These are phyloP conservation scores for Physaria fendleri DNA, from an alignment of 345 rosid species.

Conservation along the genomic window DNA sequence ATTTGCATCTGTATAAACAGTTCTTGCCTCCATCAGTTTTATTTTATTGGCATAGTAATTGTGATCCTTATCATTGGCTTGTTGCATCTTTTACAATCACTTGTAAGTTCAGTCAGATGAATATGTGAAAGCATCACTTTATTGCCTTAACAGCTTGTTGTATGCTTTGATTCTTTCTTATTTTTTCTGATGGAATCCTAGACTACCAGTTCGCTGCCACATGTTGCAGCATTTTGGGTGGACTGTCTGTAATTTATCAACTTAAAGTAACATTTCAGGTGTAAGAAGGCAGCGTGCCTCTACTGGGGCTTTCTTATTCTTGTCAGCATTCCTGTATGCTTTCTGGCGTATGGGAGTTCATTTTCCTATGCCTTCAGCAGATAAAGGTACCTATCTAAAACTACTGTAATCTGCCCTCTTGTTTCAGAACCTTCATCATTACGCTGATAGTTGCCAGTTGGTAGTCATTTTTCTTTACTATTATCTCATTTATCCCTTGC, in stretches of 20 bases:
- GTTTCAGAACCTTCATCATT: neutral
- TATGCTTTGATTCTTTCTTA: neutral
- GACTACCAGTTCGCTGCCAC: neutral
- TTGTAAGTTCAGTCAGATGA: neutral
- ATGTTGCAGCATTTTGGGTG: neutral
- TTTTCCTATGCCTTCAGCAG: slow-evolving; percentile 90
- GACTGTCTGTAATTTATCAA: neutral
- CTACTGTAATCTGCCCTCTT: neutral
- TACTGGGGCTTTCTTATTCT: slow-evolving; percentile 70
- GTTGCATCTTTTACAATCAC: neutral
- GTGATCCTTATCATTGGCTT: neutral
- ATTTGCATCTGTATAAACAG: neutral
- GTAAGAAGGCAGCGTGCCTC: slow-evolving; percentile 82
- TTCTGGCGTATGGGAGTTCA: slow-evolving; percentile 99
- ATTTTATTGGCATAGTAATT: neutral
- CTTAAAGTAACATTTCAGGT: slow-evolving; percentile 37
- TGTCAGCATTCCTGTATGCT: slow-evolving; percentile 75
- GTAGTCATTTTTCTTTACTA: neutral
- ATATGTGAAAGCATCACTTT: neutral
- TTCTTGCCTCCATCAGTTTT: neutral
- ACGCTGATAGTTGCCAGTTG: neutral
- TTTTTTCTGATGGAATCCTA: neutral
- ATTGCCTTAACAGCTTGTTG: neutral
- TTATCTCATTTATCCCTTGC: neutral
- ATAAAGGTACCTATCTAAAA: slow-evolving; percentile 47